A percentile compares a stretch with the other conserved stretches of the same genome.
These are phyloP conservation scores for Boletales sp. DNA, from an alignment of 768 basidiomycete genomes.

Conservation along the genomic window DNA sequence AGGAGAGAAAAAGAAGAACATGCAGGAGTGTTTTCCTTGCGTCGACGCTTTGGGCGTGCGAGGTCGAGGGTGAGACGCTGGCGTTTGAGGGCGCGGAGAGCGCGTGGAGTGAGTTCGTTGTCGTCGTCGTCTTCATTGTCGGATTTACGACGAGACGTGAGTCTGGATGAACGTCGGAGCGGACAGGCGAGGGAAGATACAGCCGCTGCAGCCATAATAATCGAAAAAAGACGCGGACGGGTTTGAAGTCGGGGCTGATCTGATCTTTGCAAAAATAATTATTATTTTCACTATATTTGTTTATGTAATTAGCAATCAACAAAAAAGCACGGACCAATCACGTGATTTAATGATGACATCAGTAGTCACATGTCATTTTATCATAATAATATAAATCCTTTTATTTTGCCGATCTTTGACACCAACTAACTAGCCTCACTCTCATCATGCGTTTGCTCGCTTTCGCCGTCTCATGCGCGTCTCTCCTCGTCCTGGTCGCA, in stretches of 20 bases:
- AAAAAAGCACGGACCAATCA: constrained; percentile 27
- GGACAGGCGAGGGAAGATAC: constrained; percentile 26
- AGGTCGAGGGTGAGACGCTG: constrained; percentile 30
- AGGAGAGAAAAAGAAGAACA: background rate
- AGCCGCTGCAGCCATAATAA: constrained; percentile 28
- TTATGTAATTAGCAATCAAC: constrained; percentile 13
- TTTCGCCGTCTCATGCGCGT: no score
- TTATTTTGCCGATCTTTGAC: no score
- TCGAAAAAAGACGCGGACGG: constrained; percentile 5
- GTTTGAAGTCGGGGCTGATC: constrained; percentile 13
- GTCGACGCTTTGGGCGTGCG: constrained; percentile 16
- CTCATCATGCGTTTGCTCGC: no score
- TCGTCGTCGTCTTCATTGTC: constrained; percentile 16
- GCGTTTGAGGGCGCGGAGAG: constrained; percentile 33
- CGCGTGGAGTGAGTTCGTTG: constrained; percentile 32
- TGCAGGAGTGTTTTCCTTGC: constrained; percentile 17
- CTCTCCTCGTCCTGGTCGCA: no score
- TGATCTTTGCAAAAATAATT: constrained; percentile 9
- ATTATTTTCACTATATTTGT: background rate
- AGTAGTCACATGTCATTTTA: background rate
- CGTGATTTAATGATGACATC: constrained; percentile 13
- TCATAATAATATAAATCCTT: no score
- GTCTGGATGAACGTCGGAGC: constrained; percentile 27
- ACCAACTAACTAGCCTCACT: no score
- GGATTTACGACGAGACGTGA: constrained; percentile 8